Evolutionary conservation across 2,329 filamentous ascomycete species (phyloP).

Genomic region (Parascedosporium putredinis): DNA sequence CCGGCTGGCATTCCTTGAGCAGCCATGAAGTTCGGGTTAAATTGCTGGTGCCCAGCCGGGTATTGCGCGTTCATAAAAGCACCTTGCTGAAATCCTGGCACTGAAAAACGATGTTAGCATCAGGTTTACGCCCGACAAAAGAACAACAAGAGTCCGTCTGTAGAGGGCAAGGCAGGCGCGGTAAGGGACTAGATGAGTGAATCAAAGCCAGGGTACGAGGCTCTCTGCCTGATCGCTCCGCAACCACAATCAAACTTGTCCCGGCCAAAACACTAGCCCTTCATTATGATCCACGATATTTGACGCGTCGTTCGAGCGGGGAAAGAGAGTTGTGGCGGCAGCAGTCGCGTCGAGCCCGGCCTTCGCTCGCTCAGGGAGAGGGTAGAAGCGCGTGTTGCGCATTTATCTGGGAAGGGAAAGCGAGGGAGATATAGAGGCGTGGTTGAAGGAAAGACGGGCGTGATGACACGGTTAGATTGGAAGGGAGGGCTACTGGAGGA

Average conservation of each 20-base stretch:
- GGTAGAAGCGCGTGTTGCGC: background rate
- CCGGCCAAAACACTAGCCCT: too few species aligned
- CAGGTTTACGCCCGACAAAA: background rate
- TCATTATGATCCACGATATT: too few species aligned
- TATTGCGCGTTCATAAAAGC: constrained; percentile 33
- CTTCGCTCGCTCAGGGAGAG: too few species aligned
- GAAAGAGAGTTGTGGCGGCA: too few species aligned
- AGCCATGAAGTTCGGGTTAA: constrained; percentile 43
- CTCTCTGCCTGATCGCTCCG: too few species aligned
- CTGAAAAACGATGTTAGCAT: background rate
- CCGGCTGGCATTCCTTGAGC: constrained; percentile 36
- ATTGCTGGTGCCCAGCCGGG: constrained; percentile 36
- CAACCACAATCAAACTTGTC: too few species aligned
- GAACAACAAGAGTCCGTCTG: too few species aligned
- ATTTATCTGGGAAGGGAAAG: background rate
- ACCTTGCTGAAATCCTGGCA: constrained; percentile 6
- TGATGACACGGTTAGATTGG: background rate
- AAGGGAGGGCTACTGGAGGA: constrained; percentile 10
- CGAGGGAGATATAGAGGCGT: background rate
- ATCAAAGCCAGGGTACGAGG: too few species aligned
- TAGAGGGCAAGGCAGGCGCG: too few species aligned
- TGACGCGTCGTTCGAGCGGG: too few species aligned
- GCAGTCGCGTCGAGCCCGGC: background rate
- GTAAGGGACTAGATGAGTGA: background rate
- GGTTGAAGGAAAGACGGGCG: background rate